A percentile compares a stretch with the other conserved stretches of the same genome.
phyloP scores from a whole-genome alignment of 805 yeast genomes.

The Metschnikowia bowlesiae region DNA sequence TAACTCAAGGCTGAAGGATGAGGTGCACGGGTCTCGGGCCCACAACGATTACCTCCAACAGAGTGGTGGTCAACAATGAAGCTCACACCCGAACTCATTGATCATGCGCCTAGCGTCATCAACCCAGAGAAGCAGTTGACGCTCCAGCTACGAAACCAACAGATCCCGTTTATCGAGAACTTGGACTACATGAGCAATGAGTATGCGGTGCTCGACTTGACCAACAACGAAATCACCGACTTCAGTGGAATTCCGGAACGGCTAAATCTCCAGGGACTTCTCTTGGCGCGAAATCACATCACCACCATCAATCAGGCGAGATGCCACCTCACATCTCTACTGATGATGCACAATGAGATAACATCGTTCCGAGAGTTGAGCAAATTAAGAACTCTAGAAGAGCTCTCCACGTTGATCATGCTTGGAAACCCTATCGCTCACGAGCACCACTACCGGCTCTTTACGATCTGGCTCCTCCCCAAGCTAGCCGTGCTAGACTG shows the following conservation, averaged over 20 bases:
- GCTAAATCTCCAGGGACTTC: slow-evolving; percentile 46
- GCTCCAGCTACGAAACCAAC: slow-evolving; percentile 31
- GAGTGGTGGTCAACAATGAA: slow-evolving; percentile 23
- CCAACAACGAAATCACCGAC: slow-evolving; percentile 65
- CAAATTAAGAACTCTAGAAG: slow-evolving; percentile 7
- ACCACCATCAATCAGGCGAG: slow-evolving; percentile 26
- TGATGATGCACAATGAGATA: slow-evolving; percentile 51
- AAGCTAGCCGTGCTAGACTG: slow-evolving; percentile 63
- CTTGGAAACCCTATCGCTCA: slow-evolving; percentile 54
- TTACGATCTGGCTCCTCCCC: slow-evolving; percentile 62
- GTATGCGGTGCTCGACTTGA: slow-evolving; percentile 61
- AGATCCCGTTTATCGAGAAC: slow-evolving; percentile 33
- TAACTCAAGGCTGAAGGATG: no score
- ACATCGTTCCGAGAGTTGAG: slow-evolving; percentile 38
- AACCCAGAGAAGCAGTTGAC: slow-evolving; percentile 36
- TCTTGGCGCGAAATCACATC: slow-evolving; percentile 63
- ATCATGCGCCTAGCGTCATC: slow-evolving; percentile 27
- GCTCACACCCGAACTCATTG: slow-evolving; percentile 29
- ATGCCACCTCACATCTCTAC: slow-evolving; percentile 39
- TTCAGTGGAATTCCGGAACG: slow-evolving; percentile 46
- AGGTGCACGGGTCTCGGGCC: neutral
- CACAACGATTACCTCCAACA: neutral
- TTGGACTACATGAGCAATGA: slow-evolving; percentile 27
- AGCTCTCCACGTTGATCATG: slow-evolving; percentile 40
- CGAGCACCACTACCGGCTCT: slow-evolving; percentile 52